Evolutionary conservation across 208 protist species (phyloP), one percentile per base, ranked within the genome.

Genomic region (Trypanosoma congolense): DNA sequence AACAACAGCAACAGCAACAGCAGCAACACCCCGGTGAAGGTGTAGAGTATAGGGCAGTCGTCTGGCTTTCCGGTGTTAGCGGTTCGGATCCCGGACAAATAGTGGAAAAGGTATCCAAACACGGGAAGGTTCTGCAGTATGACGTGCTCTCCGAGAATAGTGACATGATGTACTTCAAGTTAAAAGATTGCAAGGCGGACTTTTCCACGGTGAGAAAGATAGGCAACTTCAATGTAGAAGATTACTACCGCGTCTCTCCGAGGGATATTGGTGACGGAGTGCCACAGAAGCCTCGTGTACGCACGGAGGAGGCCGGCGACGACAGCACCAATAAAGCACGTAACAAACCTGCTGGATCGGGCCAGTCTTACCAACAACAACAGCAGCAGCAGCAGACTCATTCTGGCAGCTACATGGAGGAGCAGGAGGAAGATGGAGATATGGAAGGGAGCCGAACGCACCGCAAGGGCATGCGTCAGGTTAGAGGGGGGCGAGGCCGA

Each of bases 1-100:
- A 64, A 46, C 56, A 56, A 40, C 65, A 70, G 56, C 48, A 36
- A 31, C 56, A 63, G 19, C 64, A 70, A 59, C 67, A 83, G 48
- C 55, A 75, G 36, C 67, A 62, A 42, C 74, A 65, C 38, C 36
- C 31, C 41, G 31, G 47, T 9, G 42, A 45, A 65, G 16, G 33
- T 62, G 42, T 58, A 69, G 60, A 65, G 45, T 29, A 65, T 50
- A 56, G 50, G 41, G 50, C 59, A 29, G 33, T 64, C 28, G 28
- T 67, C 36, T 67, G 61, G 61, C 45, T 67, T 48, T 67, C 61
- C 18, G 46, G 43, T 36, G 53, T 55, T 42, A 35, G 19, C 42
- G 4, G 42, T 4, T 53, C 30, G 36, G 29, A 67, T 25, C 16
- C 54, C 40, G 31, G 44, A 21, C 19, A 21, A 36, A 28, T 60